A percentile compares a stretch with the other conserved stretches of the same genome.
Conservation (phyloP, 306 rosid species). For the Lathyrus oleraceus region DNA sequence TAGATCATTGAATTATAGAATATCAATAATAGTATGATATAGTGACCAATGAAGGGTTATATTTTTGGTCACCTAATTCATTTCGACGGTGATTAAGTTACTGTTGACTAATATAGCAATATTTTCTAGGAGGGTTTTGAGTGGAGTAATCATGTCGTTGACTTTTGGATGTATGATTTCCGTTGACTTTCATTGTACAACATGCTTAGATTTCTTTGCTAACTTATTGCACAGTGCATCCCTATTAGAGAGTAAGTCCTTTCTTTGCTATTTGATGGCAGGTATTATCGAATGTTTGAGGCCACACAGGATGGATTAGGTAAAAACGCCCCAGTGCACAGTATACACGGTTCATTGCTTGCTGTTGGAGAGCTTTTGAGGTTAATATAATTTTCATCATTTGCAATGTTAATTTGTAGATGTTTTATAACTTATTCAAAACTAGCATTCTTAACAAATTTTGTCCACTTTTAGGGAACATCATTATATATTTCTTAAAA, state of each 20-base stretch:
- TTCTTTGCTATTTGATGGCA: conserved; percentile 39
- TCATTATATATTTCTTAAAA: conserved; percentile 2
- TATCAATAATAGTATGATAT: conserved; percentile 7
- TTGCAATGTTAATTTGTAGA: conserved; percentile 27
- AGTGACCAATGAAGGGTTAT: conserved; percentile 22
- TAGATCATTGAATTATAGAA: conserved; percentile 6
- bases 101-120: conserved; percentile 15
- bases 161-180: conserved; percentile 17
- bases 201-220: conserved; percentile 23
- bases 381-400: conserved; percentile 45
- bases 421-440: conserved; percentile 12
- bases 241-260: conserved; percentile 8
- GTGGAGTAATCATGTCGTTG: neutral
- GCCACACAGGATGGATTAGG: conserved; percentile 96
- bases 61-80: neutral
- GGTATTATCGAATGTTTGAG: conserved; percentile 99
- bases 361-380: conserved; percentile 99
- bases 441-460: conserved; percentile 22
- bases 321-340: conserved; percentile 91
- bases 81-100: conserved; percentile 19
- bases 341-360: conserved; percentile 97
- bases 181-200: neutral
- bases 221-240: neutral
- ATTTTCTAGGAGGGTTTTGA: conserved; percentile 25
- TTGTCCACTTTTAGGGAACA: neutral